Percentiles rank a stretch among this genome's conserved stretches.
These are phyloP conservation scores for Fusarium tupiense DNA, from an alignment of 2,329 filamentous ascomycete genomes.

Conservation along the genomic window DNA sequence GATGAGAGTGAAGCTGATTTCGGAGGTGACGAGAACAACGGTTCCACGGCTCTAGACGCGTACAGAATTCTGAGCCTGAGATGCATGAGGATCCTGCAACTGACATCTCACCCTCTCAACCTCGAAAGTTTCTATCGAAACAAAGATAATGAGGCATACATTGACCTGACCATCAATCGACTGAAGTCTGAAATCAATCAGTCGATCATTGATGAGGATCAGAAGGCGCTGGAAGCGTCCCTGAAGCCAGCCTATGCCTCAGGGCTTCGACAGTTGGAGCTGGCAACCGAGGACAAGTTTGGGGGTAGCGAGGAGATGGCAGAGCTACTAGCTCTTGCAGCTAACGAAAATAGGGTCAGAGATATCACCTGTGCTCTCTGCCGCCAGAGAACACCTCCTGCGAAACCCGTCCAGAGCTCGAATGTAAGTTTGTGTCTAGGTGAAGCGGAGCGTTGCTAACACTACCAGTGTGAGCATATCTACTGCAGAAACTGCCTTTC, in stretches of 20 bases:
- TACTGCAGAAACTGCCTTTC: constrained; percentile 44
- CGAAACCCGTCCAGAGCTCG: not conserved
- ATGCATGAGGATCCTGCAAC: constrained; percentile 26
- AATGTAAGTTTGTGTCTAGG: constrained; percentile 6
- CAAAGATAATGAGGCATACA: accelerated
- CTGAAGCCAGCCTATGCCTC: not conserved
- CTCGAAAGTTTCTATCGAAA: constrained; percentile 42
- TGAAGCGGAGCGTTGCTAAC: not conserved
- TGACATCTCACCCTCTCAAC: constrained; percentile 43
- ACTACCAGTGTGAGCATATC: constrained; percentile 46
- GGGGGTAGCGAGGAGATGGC: constrained; percentile 28
- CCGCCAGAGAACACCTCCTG: not conserved
- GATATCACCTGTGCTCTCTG: constrained; percentile 20
- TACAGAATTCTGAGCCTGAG: not conserved
- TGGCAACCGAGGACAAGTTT: not conserved
- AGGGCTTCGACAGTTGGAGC: not conserved
- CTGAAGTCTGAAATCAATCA: not conserved
- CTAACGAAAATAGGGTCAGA: constrained; percentile 11
- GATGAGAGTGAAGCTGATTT: not conserved
- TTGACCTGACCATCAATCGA: not conserved
- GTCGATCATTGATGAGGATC: accelerated
- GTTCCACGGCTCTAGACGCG: accelerated
- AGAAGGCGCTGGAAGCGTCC: accelerated
- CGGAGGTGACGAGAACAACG: not conserved
- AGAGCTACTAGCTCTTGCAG: constrained; percentile 7